phyloP scores from a whole-genome alignment of 2,329 filamentous ascomycete genomes.

The Colletotrichum tanaceti region DNA sequence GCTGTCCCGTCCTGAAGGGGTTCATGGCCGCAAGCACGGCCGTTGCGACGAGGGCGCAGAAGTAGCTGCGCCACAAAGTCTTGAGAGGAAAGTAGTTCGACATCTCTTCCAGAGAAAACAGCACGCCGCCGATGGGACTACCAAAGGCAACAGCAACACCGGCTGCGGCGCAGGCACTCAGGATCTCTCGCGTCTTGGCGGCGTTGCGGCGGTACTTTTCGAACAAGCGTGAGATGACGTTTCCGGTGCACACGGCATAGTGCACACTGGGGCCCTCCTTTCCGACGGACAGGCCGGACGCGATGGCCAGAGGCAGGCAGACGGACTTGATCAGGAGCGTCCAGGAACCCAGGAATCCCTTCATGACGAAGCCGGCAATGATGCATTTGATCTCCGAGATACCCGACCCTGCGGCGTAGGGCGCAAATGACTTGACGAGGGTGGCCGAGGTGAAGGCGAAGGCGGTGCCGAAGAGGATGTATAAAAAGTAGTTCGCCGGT shows the following conservation, averaged over 20 bases:
- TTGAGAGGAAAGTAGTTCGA: constrained; percentile 96
- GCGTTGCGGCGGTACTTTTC: constrained; percentile 92
- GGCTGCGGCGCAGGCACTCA: constrained; percentile 93
- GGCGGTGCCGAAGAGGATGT: constrained; percentile 84
- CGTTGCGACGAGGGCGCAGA: constrained; percentile 95
- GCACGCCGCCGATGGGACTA: constrained; percentile 93
- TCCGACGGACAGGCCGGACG: constrained; percentile 91
- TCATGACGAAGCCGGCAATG: constrained; percentile 99
- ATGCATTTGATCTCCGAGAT: constrained; percentile 99
- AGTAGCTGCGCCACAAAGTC: constrained; percentile 98
- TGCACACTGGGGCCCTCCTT: constrained; percentile 99
- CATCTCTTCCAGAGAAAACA: constrained; percentile 99
- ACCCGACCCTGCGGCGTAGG: constrained; percentile 94
- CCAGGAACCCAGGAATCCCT: constrained; percentile 92
- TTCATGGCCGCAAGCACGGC: constrained; percentile 96
- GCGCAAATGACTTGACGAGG: constrained; percentile 90
- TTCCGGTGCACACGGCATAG: constrained; percentile 96
- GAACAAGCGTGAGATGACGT: constrained; percentile 94
- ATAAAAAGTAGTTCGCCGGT: constrained; percentile 86
- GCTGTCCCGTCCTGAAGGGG: constrained; percentile 93
- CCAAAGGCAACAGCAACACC: constrained; percentile 97
- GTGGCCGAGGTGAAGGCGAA: constrained; percentile 87
- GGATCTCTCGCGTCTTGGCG: constrained; percentile 92
- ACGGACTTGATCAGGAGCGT: constrained; percentile 95
- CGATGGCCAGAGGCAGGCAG: constrained; percentile 89